Conservation (phyloP, 352 stramenopile genomes). For the Pythium periplocum region DNA sequence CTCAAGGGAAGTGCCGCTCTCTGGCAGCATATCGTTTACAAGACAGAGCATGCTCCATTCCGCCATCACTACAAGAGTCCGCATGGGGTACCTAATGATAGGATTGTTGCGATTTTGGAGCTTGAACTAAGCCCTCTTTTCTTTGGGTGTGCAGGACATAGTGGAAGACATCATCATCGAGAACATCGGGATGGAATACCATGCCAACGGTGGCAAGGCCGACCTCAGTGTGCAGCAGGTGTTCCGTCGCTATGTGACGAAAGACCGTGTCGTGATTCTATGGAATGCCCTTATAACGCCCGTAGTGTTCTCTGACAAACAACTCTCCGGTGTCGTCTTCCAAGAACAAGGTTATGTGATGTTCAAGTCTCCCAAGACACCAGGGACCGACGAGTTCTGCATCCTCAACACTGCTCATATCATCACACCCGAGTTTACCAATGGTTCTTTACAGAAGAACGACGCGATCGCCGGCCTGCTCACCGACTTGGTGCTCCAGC, state of each 20-base stretch:
- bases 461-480: conserved; percentile 20
- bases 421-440: conserved; percentile 42
- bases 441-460: conserved; percentile 9
- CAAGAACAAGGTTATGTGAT: conserved; percentile 59
- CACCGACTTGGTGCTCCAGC: conserved; percentile 16
- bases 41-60: conserved; percentile 19
- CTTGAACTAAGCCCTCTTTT: no score
- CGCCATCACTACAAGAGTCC: conserved; percentile 20
- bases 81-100: conserved; percentile 7
- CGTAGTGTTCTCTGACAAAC: conserved; percentile 41
- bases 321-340: conserved; percentile 43
- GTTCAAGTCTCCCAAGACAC: conserved; percentile 30
- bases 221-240: conserved; percentile 48
- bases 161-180: conserved; percentile 55
- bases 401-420: conserved; percentile 54
- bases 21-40: conserved; percentile 19
- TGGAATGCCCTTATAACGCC: conserved; percentile 55
- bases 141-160: conserved; percentile 6
- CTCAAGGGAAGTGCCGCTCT: conserved; percentile 11
- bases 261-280: conserved; percentile 42
- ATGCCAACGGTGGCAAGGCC: conserved; percentile 34
- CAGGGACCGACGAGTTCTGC: conserved; percentile 20
- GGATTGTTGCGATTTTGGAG: no score
- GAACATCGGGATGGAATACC: conserved; percentile 50
- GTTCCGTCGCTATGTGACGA: conserved; percentile 44